Percentiles rank a stretch among this genome's conserved stretches.
Evolutionary conservation across 148 eudicot species (phyloP).

Genomic region (Cornus controversa): DNA sequence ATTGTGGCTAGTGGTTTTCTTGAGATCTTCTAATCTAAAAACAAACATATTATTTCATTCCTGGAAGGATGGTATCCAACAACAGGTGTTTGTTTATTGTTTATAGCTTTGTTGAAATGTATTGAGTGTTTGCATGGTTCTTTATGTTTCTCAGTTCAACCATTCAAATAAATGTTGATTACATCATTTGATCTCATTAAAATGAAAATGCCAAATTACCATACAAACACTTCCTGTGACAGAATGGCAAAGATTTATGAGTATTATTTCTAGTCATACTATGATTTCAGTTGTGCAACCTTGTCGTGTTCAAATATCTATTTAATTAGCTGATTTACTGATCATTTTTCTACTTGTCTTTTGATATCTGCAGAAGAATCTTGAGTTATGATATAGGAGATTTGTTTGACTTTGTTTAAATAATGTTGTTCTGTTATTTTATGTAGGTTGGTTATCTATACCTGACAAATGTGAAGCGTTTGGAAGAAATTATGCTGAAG

Average conservation of each 20-base stretch:
- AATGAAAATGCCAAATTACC: background rate
- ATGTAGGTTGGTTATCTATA: conserved; percentile 86
- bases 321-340: background rate
- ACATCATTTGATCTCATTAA: background rate
- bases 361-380: background rate
- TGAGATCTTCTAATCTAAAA: background rate
- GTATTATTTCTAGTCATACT: background rate
- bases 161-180: background rate
- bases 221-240: background rate
- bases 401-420: conserved; percentile 4
- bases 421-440: conserved; percentile 5
- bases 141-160: background rate
- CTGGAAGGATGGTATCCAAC: background rate
- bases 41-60: background rate
- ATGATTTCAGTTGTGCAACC: background rate
- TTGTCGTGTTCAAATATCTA: background rate
- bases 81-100: background rate
- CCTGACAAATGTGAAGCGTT: conserved; percentile 64
- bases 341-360: background rate
- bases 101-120: background rate
- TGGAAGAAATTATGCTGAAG: conserved; percentile 79
- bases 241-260: background rate
- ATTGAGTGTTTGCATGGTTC: background rate
- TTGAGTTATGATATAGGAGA: background rate
- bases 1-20: background rate